phyloP scores from a whole-genome alignment of 106 monocot species.

The Alisma plantagoaquatica region DNA sequence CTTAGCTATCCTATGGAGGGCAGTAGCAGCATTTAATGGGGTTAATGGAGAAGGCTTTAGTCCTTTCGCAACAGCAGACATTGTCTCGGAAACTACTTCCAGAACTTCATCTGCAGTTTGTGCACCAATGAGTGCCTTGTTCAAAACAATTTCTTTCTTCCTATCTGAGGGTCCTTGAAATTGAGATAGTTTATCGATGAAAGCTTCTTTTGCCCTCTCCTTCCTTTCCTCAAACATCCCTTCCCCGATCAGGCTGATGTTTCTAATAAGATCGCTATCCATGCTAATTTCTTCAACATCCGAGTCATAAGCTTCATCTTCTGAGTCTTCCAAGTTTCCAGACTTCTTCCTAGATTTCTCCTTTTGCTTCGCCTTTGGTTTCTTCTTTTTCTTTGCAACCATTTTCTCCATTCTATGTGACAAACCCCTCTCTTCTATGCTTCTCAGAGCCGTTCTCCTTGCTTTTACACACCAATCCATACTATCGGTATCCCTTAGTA shows the following conservation, averaged over 20 bases:
- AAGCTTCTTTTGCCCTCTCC: slow-evolving; percentile 38
- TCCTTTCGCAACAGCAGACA: slow-evolving; percentile 74
- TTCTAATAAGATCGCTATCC: slow-evolving; percentile 24
- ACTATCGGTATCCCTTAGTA: slow-evolving; percentile 48
- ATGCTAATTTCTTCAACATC: slow-evolving; percentile 25
- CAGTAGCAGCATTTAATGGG: slow-evolving; percentile 76
- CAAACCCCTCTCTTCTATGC: slow-evolving; percentile 71
- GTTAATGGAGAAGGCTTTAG: slow-evolving; percentile 83
- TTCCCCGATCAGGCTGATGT: slow-evolving; percentile 34
- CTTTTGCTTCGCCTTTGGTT: slow-evolving; percentile 24
- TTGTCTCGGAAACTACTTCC: slow-evolving; percentile 51
- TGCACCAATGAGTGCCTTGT: slow-evolving; percentile 58
- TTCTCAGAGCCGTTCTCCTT: slow-evolving; percentile 45
- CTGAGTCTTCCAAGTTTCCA: slow-evolving; percentile 11
- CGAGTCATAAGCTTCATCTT: slow-evolving; percentile 25
- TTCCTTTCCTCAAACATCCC: slow-evolving; percentile 78
- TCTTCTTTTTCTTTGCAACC: slow-evolving; percentile 68
- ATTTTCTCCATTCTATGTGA: slow-evolving; percentile 37
- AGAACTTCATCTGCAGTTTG: slow-evolving; percentile 78
- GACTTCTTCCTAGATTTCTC: slow-evolving; percentile 19
- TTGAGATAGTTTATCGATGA: slow-evolving; percentile 57
- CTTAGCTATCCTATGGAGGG: slow-evolving; percentile 87
- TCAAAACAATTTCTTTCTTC: slow-evolving; percentile 70
- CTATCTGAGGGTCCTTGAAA: slow-evolving; percentile 77
- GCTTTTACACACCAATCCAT: slow-evolving; percentile 97